Base-by-base conservation (phyloP, 495 filamentous ascomycete genomes). In the Penicillium silybi region DNA sequence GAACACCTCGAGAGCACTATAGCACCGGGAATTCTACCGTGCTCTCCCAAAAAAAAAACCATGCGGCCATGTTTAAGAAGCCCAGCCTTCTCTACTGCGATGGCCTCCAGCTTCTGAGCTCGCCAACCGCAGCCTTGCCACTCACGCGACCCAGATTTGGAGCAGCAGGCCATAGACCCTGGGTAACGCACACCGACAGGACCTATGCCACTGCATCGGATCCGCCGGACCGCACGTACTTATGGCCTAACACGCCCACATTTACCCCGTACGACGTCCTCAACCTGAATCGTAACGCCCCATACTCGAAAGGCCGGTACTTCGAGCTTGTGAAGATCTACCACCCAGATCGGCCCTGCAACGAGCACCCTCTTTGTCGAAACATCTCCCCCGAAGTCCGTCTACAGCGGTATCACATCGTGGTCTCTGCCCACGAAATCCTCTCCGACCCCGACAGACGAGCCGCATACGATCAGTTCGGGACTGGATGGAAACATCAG, bases 311-410 rank as follows among this genome's bases (percentile, higher is more conserved):
- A 69, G 61, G 69, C 15, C 80, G 85, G 25, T 98, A 88, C 77
- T 90, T 92, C 65, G 82, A 95, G 56, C 79, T 98, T 25, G 92
- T 95, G 32, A 97, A 96, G 72, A 73, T 95, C 43, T 98, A 98
- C 69, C 93, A 98, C 59, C 93, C 93, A 0, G 93, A 98, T 70
- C 84, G 82, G 19, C 74, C 80, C 39, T 70, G 67, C 23, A 72
- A 80, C 26, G 68, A 70, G 37, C 75, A 82, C 44, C 72, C 66
- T 26, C 59, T 83, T 15, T 71, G 80, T 19, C 57, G 47, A 49
- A 72, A 78, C 48, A 66, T 81, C 19, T 66, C 81, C 4, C 67
- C 73, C 4, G 68, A 80, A 55, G 74, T 82, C 23, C 81, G 85
- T 51, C 74, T 92, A 29, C 90, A 96, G 56, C 86, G 93, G 39